phyloP scores from a whole-genome alignment of 163 green algal genomes.

The Volvox carteri region DNA sequence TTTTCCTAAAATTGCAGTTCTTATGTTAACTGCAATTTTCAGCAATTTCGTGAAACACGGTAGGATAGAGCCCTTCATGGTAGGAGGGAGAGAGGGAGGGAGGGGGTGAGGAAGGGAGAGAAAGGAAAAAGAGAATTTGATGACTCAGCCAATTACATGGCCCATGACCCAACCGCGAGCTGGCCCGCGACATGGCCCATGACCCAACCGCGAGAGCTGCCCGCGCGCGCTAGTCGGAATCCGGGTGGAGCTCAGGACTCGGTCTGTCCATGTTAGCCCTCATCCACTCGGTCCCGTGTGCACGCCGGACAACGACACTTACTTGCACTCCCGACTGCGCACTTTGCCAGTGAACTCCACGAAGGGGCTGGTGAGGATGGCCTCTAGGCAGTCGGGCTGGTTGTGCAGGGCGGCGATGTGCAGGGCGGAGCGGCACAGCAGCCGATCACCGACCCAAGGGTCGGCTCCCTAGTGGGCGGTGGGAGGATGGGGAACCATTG shows the following conservation, averaged over 20 bases:
- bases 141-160: background rate
- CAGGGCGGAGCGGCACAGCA: conserved; percentile 3
- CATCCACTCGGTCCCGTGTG: too few species aligned
- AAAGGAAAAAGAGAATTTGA: background rate
- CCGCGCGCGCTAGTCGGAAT: too few species aligned
- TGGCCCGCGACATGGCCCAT: too few species aligned
- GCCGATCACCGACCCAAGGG: conserved; percentile 24
- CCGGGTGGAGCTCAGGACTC: too few species aligned
- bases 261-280: too few species aligned
- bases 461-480: conserved; percentile 46
- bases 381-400: conserved; percentile 17
- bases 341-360: background rate
- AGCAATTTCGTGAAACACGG: too few species aligned
- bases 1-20: too few species aligned
- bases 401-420: conserved; percentile 22
- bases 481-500: background rate
- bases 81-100: background rate
- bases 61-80: too few species aligned
- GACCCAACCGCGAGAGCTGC: too few species aligned
- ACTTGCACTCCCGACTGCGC: conserved; percentile 30
- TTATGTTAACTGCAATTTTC: too few species aligned
- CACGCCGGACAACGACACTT: too few species aligned
- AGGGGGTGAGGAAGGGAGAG: background rate
- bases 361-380: conserved; percentile 26
- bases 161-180: too few species aligned